Base-by-base conservation (phyloP, 176 grass and related monocot species). In the Bromus sterilis region DNA sequence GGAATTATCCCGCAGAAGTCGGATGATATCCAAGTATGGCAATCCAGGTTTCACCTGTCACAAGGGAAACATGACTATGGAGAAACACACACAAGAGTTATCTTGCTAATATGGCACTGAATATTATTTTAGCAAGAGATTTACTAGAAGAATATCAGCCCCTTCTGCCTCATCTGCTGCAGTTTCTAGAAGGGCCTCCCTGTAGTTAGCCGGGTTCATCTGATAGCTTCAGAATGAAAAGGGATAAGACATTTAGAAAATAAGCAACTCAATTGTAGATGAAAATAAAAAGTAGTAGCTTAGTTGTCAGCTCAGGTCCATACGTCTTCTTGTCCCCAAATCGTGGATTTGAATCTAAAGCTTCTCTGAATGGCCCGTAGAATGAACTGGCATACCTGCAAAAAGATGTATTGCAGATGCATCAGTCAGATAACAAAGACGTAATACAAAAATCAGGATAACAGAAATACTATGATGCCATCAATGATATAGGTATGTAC, bases 281-380 rank as follows among this genome's bases (percentile, higher is more conserved):
- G 51, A 4, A 87, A 80, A 71, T 7, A 11, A 73, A 75, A 9
- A 8, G 36, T 28, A 66, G 78, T 30, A 66, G 78, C 5, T 49
- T 42, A 16, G n/a, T 13, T 44, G 4, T 71, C 28, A 84, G 46
- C 23, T 75, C 28, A 84, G 46, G 20, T 75, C 15, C 84, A 57
- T 95, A 99, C 96, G 96, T 99, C 34, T 95, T 99, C 85, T 99
- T 99, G 60, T 99, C 96, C 33, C 96, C 96, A 90, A 99, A 99
- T 58, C 96, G 87, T 77, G 96, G 96, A 66, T 99, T 99, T 77
- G 96, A 99, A 66, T 99, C 96, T 40, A 99, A 75, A 74, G 93
- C 96, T 93, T 99, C 93, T 59, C 93, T 67, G 75, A 99, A 99
- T 56, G 96, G 96, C 29, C 96, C 96, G 85, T 99, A 99, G 79